Evolutionary conservation across 768 basidiomycete genomes (phyloP).

Genomic region (Mycena metata): DNA sequence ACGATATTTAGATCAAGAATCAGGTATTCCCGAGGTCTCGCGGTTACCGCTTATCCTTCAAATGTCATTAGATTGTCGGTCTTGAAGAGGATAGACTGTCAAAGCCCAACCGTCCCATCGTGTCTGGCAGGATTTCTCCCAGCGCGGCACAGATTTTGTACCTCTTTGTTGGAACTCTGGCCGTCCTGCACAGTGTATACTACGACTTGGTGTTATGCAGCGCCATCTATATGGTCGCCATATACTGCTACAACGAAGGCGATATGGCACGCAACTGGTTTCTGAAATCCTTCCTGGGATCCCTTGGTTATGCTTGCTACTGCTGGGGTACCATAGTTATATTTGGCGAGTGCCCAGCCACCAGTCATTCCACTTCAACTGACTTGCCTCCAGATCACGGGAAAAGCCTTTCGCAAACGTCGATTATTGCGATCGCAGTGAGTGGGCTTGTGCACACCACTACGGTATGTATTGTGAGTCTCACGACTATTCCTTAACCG

Average conservation of each 20-base stretch:
- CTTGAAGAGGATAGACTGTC: conserved; percentile 41
- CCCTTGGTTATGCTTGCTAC: conserved; percentile 41
- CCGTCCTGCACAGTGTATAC: conserved; percentile 33
- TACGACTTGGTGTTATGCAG: conserved; percentile 33
- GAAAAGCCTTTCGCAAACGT: conserved; percentile 30
- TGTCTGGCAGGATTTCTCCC: conserved; percentile 38
- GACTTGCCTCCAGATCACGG: conserved; percentile 37
- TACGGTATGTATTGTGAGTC: conserved; percentile 50
- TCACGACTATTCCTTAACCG: too few species aligned
- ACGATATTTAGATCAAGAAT: conserved; percentile 23
- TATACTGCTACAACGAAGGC: conserved; percentile 41
- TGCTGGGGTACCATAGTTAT: conserved; percentile 42
- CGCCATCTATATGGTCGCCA: conserved; percentile 37
- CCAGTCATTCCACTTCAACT: too few species aligned
- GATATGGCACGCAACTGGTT: conserved; percentile 34
- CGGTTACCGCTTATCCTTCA: not conserved
- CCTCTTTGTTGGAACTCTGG: conserved; percentile 18
- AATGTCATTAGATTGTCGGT: conserved; percentile 24
- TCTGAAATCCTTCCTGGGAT: conserved; percentile 38
- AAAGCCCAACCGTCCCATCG: conserved; percentile 41
- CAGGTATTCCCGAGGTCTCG: conserved; percentile 13
- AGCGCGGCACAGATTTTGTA: conserved; percentile 35
- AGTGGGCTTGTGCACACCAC: conserved; percentile 52
- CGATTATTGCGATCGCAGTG: conserved; percentile 43
- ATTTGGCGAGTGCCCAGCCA: conserved; percentile 35